phyloP scores from a whole-genome alignment of 2,329 filamentous ascomycete species.

The Geosmithia flava region DNA sequence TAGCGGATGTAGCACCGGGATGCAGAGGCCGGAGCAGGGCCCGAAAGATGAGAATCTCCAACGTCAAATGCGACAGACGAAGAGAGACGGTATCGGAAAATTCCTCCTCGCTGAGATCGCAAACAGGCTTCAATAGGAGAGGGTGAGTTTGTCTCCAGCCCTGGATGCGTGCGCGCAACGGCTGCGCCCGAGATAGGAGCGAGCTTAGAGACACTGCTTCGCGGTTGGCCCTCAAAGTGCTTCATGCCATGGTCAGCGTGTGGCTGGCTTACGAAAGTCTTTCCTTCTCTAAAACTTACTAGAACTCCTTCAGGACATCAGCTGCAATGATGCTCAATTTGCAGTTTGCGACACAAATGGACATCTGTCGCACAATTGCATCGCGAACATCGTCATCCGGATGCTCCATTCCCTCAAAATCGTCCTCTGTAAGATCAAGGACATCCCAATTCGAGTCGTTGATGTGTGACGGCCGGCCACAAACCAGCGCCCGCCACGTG shows the following conservation, averaged over 20 bases:
- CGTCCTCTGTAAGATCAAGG: conserved; percentile 4
- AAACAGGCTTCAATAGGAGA: conserved; percentile 8
- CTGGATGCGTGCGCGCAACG: conserved; percentile 10
- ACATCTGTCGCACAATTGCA: neutral
- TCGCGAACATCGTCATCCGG: neutral
- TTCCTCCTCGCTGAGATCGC: conserved; percentile 9
- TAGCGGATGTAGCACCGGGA: conserved; percentile 1
- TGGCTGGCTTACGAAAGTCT: too few relatives aligned
- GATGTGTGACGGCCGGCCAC: conserved; percentile 8
- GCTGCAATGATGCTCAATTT: conserved; percentile 9
- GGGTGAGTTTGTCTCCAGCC: conserved; percentile 12
- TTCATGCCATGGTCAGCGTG: neutral
- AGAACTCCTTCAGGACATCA: conserved; percentile 11
- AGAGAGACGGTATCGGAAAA: conserved; percentile 9
- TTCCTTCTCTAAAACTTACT: conserved; percentile 5
- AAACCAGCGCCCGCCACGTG: conserved; percentile 9
- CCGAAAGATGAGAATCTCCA: conserved; percentile 13
- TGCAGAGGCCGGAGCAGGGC: conserved; percentile 10
- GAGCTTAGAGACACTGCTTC: conserved; percentile 1
- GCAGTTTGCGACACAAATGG: conserved; percentile 9
- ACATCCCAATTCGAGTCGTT: conserved; percentile 10
- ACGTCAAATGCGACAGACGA: conserved; percentile 10
- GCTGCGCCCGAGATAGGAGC: conserved; percentile 10
- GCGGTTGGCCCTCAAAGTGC: conserved; percentile 1
- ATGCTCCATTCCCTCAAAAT: conserved; percentile 7